Evolutionary conservation across 1,284 basidiomycete species (phyloP).

Genomic region (Trametes hirsuta): DNA sequence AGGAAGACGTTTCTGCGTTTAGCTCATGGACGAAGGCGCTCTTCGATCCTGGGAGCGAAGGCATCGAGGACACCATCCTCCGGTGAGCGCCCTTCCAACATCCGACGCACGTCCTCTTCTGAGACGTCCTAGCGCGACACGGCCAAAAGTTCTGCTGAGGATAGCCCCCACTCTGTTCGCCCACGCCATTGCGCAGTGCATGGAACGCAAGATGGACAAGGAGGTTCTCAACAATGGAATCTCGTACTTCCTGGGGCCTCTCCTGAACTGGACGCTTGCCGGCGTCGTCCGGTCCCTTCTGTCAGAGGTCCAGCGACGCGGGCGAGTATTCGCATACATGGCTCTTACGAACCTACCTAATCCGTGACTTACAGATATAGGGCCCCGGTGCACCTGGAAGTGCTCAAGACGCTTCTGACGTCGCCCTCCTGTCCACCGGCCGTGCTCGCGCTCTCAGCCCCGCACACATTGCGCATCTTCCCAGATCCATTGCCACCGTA

Average conservation of each 20-base stretch:
- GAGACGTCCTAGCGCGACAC: conserved; percentile 42
- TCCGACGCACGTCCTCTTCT: neutral
- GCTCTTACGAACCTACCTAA: conserved; percentile 10
- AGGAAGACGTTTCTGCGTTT: conserved; percentile 51
- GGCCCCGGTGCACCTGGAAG: conserved; percentile 53
- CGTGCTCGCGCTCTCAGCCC: conserved; percentile 65
- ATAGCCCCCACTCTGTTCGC: conserved; percentile 69
- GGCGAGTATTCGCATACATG: conserved; percentile 44
- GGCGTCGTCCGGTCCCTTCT: conserved; percentile 69
- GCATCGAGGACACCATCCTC: conserved; percentile 79
- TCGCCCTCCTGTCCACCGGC: conserved; percentile 66
- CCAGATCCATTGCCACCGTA: conserved; percentile 41
- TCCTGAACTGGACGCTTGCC: conserved; percentile 79
- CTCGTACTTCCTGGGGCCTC: conserved; percentile 71
- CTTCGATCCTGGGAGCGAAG: conserved; percentile 76
- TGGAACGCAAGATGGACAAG: conserved; percentile 59
- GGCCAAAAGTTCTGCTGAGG: conserved; percentile 64
- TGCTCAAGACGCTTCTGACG: conserved; percentile 66
- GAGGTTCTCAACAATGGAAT: conserved; percentile 74
- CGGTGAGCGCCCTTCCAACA: conserved; percentile 45
- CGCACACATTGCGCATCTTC: conserved; percentile 56
- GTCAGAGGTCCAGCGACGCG: conserved; percentile 58
- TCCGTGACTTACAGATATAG: conserved; percentile 29
- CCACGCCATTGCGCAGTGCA: conserved; percentile 55
- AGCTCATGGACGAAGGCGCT: conserved; percentile 72